A percentile compares a stretch with the other conserved stretches of the same genome.
These are phyloP conservation scores for Colletotrichum kahawae DNA, from an alignment of 2,329 filamentous ascomycete genomes.

Conservation along the genomic window DNA sequence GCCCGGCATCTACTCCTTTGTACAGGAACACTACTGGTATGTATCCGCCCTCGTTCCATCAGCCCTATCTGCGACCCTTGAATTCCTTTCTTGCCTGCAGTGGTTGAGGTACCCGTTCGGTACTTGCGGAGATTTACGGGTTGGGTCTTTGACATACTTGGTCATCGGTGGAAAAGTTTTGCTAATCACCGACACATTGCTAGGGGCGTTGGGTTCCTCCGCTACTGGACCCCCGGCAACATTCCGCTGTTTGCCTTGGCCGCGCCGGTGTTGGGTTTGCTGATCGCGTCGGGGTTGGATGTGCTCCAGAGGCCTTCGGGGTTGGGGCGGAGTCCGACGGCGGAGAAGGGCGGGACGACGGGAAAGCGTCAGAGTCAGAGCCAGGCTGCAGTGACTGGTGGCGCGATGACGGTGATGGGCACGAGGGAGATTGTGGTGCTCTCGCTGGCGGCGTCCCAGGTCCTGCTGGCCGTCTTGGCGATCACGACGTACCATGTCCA, in stretches of 20 bases:
- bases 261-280: slow-evolving; percentile 73
- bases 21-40: slow-evolving; percentile 91
- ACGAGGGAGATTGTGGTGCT: slow-evolving; percentile 32
- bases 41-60: slow-evolving; percentile 30
- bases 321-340: slow-evolving; percentile 5
- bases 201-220: slow-evolving; percentile 87
- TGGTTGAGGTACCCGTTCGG: background rate
- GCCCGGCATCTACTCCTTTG: slow-evolving; percentile 90
- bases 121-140: slow-evolving; percentile 9
- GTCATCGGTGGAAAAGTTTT: background rate
- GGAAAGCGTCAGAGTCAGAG: background rate
- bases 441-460: slow-evolving; percentile 74
- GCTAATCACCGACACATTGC: background rate
- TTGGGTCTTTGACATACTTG: background rate
- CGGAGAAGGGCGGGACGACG: background rate
- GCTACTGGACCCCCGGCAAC: slow-evolving; percentile 90
- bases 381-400: background rate
- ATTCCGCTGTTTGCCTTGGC: slow-evolving; percentile 87
- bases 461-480: slow-evolving; percentile 73
- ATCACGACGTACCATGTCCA: slow-evolving; percentile 89
- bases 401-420: slow-evolving; percentile 29
- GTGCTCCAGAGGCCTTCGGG: slow-evolving; percentile 30
- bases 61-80: background rate
- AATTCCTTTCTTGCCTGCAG: background rate
- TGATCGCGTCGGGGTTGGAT: slow-evolving; percentile 65